Conservation (phyloP, 2,329 filamentous ascomycete genomes). For the Dactylellina drechsleri region DNA sequence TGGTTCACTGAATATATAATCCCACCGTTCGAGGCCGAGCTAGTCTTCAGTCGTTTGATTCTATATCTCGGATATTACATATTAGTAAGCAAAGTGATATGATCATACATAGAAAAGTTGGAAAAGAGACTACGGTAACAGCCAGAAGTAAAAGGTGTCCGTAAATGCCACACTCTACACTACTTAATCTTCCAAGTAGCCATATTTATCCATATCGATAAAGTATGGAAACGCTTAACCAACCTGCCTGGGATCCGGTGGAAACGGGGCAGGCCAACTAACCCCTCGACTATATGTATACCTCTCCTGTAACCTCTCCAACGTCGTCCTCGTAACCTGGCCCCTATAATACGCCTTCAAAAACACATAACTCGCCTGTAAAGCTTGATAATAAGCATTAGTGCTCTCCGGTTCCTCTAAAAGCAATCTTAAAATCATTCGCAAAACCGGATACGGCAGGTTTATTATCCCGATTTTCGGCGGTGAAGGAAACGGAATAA, state of each 20-base stretch:
- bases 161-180: too few species aligned
- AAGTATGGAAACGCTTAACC: not conserved
- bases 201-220: too few species aligned
- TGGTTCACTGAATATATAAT: too few species aligned
- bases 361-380: slow-evolving; percentile 39
- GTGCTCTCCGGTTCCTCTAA: slow-evolving; percentile 22
- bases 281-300: slow-evolving; percentile 40
- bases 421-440: slow-evolving; percentile 24
- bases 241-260: slow-evolving; percentile 35
- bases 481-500: slow-evolving; percentile 10
- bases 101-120: too few species aligned
- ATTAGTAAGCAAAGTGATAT: too few species aligned
- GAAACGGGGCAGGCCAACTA: slow-evolving; percentile 40
- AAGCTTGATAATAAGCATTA: slow-evolving; percentile 25
- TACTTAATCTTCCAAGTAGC: too few species aligned
- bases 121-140: too few species aligned
- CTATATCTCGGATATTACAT: too few species aligned
- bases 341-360: slow-evolving; percentile 39
- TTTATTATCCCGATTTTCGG: slow-evolving; percentile 15
- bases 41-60: too few species aligned
- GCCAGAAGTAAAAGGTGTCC: too few species aligned
- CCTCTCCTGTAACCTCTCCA: slow-evolving; percentile 36
- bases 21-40: too few species aligned
- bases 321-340: slow-evolving; percentile 12
- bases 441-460: slow-evolving; percentile 31